A percentile compares a stretch with the other conserved stretches of the same genome.
Evolutionary conservation across 176 grass and related monocot species (phyloP).

Genomic region (Lolium rigidum): DNA sequence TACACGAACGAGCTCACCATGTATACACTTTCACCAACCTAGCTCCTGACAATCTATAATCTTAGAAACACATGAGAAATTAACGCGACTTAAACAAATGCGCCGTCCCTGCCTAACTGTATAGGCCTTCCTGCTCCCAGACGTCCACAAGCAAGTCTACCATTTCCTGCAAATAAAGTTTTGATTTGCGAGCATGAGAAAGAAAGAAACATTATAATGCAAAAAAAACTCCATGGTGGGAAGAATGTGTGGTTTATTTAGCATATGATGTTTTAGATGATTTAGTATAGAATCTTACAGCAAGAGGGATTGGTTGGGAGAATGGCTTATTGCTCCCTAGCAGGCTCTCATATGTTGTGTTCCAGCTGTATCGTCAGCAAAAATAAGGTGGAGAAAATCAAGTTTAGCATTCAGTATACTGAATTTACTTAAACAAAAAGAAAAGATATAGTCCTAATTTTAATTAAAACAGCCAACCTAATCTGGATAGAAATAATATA

Average conservation of each 20-base stretch:
- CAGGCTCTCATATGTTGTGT: conserved; percentile 78
- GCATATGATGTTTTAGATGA: neutral
- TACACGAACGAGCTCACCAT: conserved; percentile 24
- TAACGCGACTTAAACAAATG: conserved; percentile 20
- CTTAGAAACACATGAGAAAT: conserved; percentile 15
- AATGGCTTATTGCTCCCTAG: conserved; percentile 93
- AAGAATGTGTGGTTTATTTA: neutral
- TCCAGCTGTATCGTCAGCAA: conserved; percentile 63
- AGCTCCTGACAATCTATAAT: conserved; percentile 27
- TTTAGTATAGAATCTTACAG: conserved; percentile 52
- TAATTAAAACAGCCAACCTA: neutral
- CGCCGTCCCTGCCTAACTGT: conserved; percentile 53
- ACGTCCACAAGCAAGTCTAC: conserved; percentile 90
- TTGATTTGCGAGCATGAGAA: conserved; percentile 11
- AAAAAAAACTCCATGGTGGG: neutral
- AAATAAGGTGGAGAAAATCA: conserved; percentile 23
- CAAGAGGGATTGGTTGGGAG: conserved; percentile 79
- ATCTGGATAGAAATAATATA: neutral
- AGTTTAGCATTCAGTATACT: neutral
- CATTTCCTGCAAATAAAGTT: conserved; percentile 84
- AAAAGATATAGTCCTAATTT: neutral
- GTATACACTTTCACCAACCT: conserved; percentile 22
- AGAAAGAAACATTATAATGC: conserved; percentile 5
- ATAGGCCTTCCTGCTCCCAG: conserved; percentile 96
- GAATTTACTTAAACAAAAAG: neutral